phyloP scores from a whole-genome alignment of 345 rosid species.

The Eutrema yunnanense region DNA sequence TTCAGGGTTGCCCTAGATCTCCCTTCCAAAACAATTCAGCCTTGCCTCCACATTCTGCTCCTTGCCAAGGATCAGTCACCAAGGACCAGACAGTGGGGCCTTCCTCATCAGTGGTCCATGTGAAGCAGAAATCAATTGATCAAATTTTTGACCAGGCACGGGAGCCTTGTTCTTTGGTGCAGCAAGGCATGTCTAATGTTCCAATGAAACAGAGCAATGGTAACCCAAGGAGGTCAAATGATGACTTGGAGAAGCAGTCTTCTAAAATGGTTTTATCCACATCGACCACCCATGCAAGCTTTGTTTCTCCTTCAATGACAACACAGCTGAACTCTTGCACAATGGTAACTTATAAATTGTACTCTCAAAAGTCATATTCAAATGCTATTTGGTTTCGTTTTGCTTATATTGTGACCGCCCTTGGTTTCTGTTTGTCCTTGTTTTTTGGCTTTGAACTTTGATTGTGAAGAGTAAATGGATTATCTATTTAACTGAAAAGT shows the following conservation, averaged over 20 bases:
- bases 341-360: constrained; percentile 34
- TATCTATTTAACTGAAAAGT: background rate
- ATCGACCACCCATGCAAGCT: constrained; percentile 30
- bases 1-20: constrained; percentile 38
- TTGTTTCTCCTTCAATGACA: constrained; percentile 37
- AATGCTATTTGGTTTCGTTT: background rate
- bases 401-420: background rate
- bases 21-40: constrained; percentile 36
- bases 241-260: constrained; percentile 50
- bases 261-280: constrained; percentile 40
- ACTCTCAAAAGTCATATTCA: background rate
- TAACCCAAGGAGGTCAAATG: constrained; percentile 33
- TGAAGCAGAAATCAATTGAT: constrained; percentile 46
- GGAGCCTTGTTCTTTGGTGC: background rate
- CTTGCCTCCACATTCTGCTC: constrained; percentile 34
- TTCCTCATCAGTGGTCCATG: constrained; percentile 35
- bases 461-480: background rate
- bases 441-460: constrained; percentile 3
- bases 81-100: background rate
- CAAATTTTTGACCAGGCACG: constrained; percentile 36
- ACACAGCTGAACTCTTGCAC: constrained; percentile 37
- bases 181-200: background rate
- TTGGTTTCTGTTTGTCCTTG: background rate
- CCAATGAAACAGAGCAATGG: constrained; percentile 33
- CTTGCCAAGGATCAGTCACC: constrained; percentile 35